Evolutionary conservation across 176 grass and related monocot species (phyloP).

Genomic region (Rhynchospora pubera): DNA sequence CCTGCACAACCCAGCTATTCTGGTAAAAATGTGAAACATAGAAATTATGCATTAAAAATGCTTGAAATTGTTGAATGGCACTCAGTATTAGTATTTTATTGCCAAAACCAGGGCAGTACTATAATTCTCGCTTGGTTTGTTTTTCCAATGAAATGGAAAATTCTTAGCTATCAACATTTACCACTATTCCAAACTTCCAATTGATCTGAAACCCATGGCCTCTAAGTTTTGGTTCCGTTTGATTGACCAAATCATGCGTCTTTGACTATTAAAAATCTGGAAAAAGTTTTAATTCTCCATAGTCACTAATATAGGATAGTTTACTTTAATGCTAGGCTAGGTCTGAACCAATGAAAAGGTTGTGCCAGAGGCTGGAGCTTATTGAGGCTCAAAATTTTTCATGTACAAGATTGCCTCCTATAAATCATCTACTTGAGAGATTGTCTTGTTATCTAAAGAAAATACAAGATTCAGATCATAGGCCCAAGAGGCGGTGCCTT

Average conservation of each 20-base stretch:
- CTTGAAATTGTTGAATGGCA: not conserved
- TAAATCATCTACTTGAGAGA: conserved; percentile 26
- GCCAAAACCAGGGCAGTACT: no score
- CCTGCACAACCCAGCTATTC: not conserved
- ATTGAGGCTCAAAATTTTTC: conserved; percentile 33
- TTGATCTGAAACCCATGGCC: not conserved
- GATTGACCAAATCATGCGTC: not conserved
- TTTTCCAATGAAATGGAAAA: no score
- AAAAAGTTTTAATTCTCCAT: not conserved
- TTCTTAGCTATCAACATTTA: no score
- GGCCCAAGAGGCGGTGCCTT: conserved; percentile 26
- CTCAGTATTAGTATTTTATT: no score
- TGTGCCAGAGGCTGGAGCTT: conserved; percentile 44
- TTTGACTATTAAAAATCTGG: not conserved
- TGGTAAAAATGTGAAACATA: not conserved
- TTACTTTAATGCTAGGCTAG: conserved; percentile 19
- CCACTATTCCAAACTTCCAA: no score
- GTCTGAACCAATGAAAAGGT: conserved; percentile 47
- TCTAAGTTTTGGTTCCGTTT: not conserved
- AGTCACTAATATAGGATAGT: not conserved
- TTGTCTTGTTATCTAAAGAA: conserved; percentile 44
- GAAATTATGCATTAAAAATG: not conserved
- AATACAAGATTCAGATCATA: conserved; percentile 9
- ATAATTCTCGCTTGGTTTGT: no score
- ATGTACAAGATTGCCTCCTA: conserved; percentile 19